Percentiles rank a stretch among this genome's conserved stretches.
Conservation (phyloP, 306 rosid species). For the Argentina anserina region DNA sequence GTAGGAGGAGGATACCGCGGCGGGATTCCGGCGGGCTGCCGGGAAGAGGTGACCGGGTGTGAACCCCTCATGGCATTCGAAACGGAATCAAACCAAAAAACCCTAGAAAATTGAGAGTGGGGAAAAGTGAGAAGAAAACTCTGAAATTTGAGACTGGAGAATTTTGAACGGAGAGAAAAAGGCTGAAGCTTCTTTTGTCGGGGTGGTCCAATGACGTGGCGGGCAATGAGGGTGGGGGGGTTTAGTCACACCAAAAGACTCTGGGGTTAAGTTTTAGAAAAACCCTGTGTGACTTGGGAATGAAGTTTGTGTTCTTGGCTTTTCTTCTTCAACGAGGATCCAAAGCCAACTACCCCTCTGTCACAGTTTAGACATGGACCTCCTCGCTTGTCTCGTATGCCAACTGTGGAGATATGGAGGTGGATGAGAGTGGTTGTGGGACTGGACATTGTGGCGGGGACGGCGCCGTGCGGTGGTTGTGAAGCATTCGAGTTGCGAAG, state of each 20-base stretch:
- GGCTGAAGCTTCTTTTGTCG: not conserved
- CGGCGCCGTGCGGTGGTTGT: too few species aligned
- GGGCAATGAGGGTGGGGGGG: not conserved
- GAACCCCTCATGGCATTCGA: slow-evolving; percentile 42
- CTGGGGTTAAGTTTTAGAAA: not conserved
- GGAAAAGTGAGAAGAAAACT: not conserved
- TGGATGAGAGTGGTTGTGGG: too few species aligned
- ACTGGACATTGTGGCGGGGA: too few species aligned
- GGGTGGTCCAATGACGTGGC: not conserved
- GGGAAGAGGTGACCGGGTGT: not conserved
- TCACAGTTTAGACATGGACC: not conserved
- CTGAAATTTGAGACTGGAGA: not conserved
- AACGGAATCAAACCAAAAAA: slow-evolving; percentile 16
- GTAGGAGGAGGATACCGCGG: not conserved
- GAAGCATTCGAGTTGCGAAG: too few species aligned
- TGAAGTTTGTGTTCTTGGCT: not conserved
- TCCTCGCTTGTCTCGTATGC: too few species aligned
- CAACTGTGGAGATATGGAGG: too few species aligned
- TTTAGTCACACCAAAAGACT: not conserved
- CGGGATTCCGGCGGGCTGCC: slow-evolving; percentile 9
- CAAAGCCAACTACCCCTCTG: not conserved
- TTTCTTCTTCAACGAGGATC: not conserved
- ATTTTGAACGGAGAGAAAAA: not conserved
- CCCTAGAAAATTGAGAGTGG: slow-evolving; percentile 25
- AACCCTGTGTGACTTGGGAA: not conserved